Percentiles rank a stretch among this genome's conserved stretches.
phyloP scores from a whole-genome alignment of 306 rosid genomes.

The Lathyrus oleraceus region DNA sequence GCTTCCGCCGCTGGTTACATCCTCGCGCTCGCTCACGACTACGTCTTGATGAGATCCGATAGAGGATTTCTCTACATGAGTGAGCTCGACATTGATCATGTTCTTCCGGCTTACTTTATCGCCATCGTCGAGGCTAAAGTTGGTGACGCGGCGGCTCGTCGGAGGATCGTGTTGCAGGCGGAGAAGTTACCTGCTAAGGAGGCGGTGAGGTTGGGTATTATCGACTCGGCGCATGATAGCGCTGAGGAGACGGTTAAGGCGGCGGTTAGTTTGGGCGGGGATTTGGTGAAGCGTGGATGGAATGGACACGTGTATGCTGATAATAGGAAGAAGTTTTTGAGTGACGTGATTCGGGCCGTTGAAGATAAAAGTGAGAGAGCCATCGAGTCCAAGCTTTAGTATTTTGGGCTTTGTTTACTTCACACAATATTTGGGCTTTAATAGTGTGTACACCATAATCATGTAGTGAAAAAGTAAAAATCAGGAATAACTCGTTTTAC shows the following conservation, averaged over 20 bases:
- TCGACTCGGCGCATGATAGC: conserved; percentile 60
- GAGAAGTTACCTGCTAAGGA: conserved; percentile 60
- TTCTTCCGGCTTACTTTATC: conserved; percentile 60
- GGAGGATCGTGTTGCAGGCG: conserved; percentile 59
- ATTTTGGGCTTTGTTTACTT: neutral
- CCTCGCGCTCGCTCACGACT: conserved; percentile 75
- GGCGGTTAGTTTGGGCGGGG: conserved; percentile 49
- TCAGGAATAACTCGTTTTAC: too few species aligned
- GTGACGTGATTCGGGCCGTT: conserved; percentile 41
- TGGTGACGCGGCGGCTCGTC: conserved; percentile 51
- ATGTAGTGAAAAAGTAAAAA: too few species aligned
- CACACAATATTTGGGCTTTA: too few species aligned
- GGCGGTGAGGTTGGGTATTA: conserved; percentile 58
- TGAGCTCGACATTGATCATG: conserved; percentile 67
- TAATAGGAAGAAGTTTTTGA: conserved; percentile 49
- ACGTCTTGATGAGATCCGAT: conserved; percentile 68
- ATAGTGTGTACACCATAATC: too few species aligned
- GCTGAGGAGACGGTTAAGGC: conserved; percentile 58
- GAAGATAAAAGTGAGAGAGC: neutral
- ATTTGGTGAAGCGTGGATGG: conserved; percentile 54
- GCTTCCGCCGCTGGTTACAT: conserved; percentile 74
- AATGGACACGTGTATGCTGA: conserved; percentile 70
- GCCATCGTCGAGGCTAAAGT: conserved; percentile 52
- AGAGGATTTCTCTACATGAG: conserved; percentile 84
- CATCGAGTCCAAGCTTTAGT: conserved; percentile 44